Conservation (phyloP, 148 eudicot genomes). For the Rhododendron kiyosumense region DNA sequence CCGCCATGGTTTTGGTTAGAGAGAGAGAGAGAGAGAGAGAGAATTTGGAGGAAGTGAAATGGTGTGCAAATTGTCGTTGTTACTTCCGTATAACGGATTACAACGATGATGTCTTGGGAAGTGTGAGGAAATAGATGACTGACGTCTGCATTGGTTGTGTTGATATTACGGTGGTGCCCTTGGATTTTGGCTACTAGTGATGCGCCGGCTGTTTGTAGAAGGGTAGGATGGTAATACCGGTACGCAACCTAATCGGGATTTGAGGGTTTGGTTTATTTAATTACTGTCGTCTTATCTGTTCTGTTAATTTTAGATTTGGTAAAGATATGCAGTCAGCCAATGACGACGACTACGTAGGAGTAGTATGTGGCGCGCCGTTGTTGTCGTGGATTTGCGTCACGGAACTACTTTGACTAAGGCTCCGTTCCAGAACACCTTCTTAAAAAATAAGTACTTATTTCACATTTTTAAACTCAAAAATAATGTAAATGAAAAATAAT, state of each 20-base stretch:
- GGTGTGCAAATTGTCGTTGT: not conserved
- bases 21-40: constrained; percentile 8
- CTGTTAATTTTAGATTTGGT: not conserved
- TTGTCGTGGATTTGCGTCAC: too few relatives aligned
- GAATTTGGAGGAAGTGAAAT: not conserved
- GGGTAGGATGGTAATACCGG: not conserved
- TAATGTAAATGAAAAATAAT: too few relatives aligned
- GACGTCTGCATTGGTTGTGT: not conserved
- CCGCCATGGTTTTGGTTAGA: constrained; percentile 30
- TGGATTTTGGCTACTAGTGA: not conserved
- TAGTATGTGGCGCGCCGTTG: too few relatives aligned
- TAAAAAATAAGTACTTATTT: too few relatives aligned
- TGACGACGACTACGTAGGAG: too few relatives aligned
- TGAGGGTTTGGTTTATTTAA: not conserved
- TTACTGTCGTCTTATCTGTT: not conserved
- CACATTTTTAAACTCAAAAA: too few relatives aligned
- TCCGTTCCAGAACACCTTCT: too few relatives aligned
- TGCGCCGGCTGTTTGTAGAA: not conserved
- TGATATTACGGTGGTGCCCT: not conserved
- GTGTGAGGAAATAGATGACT: not conserved
- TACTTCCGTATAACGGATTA: too few relatives aligned
- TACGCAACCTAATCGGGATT: not conserved
- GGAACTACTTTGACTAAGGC: too few relatives aligned
- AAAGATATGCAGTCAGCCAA: too few relatives aligned
- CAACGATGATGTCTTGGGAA: not conserved